Percentiles rank a stretch among this genome's conserved stretches.
Evolutionary conservation across 2,329 filamentous ascomycete species (phyloP).

Genomic region (Immersiporthe knoxdaviesiana): DNA sequence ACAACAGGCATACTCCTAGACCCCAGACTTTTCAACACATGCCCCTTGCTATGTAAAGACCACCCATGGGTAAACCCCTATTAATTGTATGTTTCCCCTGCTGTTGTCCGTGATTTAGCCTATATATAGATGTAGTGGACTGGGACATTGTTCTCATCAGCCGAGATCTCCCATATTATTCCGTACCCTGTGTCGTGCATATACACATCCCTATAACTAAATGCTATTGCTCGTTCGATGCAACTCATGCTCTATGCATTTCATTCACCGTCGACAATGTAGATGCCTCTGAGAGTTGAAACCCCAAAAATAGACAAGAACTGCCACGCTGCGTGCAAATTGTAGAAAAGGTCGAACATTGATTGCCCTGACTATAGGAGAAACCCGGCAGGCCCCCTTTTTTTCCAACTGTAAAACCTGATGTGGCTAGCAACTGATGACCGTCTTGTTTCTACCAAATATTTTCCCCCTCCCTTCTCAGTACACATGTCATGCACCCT

Average conservation of each 20-base stretch:
- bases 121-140: background rate
- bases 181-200: background rate
- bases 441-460: background rate
- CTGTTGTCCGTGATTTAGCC: background rate
- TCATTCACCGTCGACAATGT: background rate
- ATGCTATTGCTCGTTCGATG: background rate
- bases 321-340: background rate
- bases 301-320: background rate
- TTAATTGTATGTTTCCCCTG: background rate
- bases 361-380: background rate
- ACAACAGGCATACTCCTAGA: background rate
- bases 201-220: background rate
- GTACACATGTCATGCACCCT: background rate
- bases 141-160: background rate
- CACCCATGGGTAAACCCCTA: background rate
- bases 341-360: background rate
- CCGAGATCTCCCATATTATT: background rate
- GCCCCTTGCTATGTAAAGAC: background rate
- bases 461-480: background rate
- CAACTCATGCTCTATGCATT: background rate
- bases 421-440: background rate
- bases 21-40: background rate
- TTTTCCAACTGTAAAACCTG: background rate
- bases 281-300: background rate
- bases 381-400: background rate